Evolutionary conservation across 768 basidiomycete genomes (phyloP).

Genomic region (Suillus clintonianus): DNA sequence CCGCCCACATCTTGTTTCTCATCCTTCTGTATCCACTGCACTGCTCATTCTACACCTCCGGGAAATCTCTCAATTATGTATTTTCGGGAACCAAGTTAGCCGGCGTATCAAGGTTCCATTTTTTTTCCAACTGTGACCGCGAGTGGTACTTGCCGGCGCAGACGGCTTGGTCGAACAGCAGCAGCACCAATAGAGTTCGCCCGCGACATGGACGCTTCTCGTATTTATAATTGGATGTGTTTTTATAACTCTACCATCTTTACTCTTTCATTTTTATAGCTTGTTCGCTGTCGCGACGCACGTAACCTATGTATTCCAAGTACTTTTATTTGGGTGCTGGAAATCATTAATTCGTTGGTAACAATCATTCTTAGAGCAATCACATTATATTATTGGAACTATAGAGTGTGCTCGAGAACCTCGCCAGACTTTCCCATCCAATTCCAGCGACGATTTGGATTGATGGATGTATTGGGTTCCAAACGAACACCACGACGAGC

Average conservation of each 20-base stretch:
- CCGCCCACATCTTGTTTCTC: slow-evolving; percentile 5
- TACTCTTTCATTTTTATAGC: slow-evolving; percentile 2
- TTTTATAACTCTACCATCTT: neutral
- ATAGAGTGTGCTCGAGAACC: slow-evolving; percentile 51
- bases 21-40: slow-evolving; percentile 9
- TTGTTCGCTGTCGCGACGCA: neutral
- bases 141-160: slow-evolving; percentile 7
- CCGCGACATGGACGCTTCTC: slow-evolving; percentile 6
- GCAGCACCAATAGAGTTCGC: slow-evolving; percentile 15
- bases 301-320: neutral
- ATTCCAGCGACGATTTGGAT: slow-evolving; percentile 66
- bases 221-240: slow-evolving; percentile 12
- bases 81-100: slow-evolving; percentile 6
- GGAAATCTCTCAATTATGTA: neutral
- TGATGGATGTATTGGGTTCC: slow-evolving; percentile 71
- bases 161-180: slow-evolving; percentile 11
- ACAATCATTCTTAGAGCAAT: neutral
- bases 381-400: slow-evolving; percentile 4
- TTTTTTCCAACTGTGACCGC: slow-evolving; percentile 4
- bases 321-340: neutral
- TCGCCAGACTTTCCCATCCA: slow-evolving; percentile 86
- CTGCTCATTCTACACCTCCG: slow-evolving; percentile 4
- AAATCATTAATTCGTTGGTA: neutral
- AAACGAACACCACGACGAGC: slow-evolving; percentile 66
- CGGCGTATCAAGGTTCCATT: slow-evolving; percentile 8